Conservation (phyloP, 2,329 filamentous ascomycete genomes). For the Curvularia verruculosa region DNA sequence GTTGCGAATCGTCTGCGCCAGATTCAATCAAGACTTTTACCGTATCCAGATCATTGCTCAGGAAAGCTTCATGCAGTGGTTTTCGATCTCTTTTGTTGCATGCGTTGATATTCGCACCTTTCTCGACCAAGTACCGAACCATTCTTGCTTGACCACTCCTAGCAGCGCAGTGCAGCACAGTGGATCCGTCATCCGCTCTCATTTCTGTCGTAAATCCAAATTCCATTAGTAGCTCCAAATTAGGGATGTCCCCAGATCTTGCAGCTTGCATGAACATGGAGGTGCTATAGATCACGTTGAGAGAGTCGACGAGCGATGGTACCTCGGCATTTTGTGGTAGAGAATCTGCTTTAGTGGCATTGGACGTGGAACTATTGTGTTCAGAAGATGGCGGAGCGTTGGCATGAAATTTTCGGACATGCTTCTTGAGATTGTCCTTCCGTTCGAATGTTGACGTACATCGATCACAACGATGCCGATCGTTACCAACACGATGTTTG, state of each 20-base stretch:
- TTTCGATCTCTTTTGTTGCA: neutral
- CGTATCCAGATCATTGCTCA: neutral
- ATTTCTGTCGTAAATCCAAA: neutral
- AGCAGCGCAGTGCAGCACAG: constrained; percentile 22
- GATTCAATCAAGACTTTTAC: neutral
- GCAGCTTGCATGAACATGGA: constrained; percentile 12
- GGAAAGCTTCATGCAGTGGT: constrained; percentile 10
- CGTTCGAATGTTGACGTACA: neutral
- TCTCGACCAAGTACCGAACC: constrained; percentile 3
- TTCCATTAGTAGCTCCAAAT: neutral
- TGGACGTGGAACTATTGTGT: neutral
- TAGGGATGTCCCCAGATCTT: constrained; percentile 2
- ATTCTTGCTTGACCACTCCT: constrained; percentile 1
- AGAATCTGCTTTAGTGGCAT: neutral
- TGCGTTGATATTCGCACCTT: constrained; percentile 1
- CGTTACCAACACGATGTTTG: constrained; percentile 13
- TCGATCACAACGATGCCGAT: neutral
- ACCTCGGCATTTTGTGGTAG: neutral
- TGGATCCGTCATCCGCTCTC: constrained; percentile 9
- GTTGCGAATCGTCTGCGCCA: too few species aligned
- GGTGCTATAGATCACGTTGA: neutral
- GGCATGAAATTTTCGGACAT: neutral
- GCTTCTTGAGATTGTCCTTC: constrained; percentile 19
- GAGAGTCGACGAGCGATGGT: too few species aligned
- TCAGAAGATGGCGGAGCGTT: neutral